A percentile compares a stretch with the other conserved stretches of the same genome.
These are phyloP conservation scores for Brasilioporus rufonigricans DNA, from an alignment of 768 basidiomycete genomes.

Conservation along the genomic window DNA sequence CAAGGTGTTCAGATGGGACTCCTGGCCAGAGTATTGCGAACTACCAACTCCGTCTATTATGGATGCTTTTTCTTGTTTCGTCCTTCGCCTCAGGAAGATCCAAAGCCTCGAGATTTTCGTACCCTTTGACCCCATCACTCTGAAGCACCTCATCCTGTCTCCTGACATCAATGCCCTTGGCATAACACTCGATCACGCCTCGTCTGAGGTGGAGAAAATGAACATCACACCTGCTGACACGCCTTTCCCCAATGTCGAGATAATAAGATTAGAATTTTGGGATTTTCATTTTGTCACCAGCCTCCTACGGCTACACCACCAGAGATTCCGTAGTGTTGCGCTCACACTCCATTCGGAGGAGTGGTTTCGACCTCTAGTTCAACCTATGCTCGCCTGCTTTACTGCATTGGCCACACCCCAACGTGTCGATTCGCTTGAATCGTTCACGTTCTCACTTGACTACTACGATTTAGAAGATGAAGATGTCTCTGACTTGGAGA, in stretches of 20 bases:
- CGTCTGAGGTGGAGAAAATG: background rate
- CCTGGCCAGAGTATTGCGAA: no score
- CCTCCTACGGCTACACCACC: no score
- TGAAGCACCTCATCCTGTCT: background rate
- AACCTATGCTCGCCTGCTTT: background rate
- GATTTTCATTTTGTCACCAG: background rate
- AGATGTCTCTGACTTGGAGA: background rate
- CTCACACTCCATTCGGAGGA: no score
- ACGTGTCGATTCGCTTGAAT: no score
- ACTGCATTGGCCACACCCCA: background rate
- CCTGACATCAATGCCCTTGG: background rate
- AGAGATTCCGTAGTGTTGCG: background rate
- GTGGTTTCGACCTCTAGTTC: background rate
- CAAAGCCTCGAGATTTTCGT: background rate
- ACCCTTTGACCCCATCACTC: background rate
- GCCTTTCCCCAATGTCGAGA: background rate
- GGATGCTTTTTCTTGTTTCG: background rate
- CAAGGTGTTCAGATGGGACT: background rate
- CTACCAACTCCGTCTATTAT: background rate
- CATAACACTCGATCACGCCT: background rate
- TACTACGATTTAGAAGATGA: background rate
- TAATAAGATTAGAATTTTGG: background rate
- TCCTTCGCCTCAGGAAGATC: background rate
- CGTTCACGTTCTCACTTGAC: background rate
- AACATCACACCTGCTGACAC: background rate